Percentiles rank a stretch among this genome's conserved stretches.
These are phyloP conservation scores for Yamadazyma buinensis DNA, from an alignment of 1,139 yeast genomes.

Conservation along the genomic window DNA sequence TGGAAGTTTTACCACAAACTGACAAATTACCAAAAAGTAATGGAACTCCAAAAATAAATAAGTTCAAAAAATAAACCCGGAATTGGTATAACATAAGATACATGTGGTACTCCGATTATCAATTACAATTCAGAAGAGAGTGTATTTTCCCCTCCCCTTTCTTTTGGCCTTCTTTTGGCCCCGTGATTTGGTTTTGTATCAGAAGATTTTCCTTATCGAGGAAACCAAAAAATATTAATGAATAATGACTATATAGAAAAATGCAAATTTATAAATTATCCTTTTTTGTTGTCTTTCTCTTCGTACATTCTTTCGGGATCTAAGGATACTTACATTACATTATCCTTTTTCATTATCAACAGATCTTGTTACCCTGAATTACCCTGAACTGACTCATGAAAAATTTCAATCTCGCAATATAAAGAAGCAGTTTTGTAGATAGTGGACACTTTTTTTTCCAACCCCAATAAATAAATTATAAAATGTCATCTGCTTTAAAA, in stretches of 20 bases:
- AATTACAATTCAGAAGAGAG: too few species aligned
- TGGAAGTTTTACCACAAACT: constrained; percentile 22
- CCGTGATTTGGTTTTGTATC: too few species aligned
- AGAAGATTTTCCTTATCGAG: too few species aligned
- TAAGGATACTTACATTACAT: not conserved
- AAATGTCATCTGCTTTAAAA: constrained; percentile 65
- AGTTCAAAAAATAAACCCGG: constrained; percentile 6
- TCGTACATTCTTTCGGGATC: not conserved
- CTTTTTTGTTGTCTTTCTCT: not conserved
- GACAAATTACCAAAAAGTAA: constrained; percentile 1
- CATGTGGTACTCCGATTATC: too few species aligned
- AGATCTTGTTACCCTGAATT: constrained; percentile 14
- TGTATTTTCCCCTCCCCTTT: too few species aligned
- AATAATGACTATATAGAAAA: constrained; percentile 1
- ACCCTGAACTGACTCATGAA: constrained; percentile 34
- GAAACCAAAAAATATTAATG: not conserved
- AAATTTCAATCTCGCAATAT: constrained; percentile 4
- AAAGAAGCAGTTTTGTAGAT: not conserved
- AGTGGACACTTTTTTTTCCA: not conserved
- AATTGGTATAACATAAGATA: too few species aligned
- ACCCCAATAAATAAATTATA: not conserved
- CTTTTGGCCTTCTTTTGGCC: too few species aligned
- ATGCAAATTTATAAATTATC: not conserved
- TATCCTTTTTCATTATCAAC: too few species aligned
- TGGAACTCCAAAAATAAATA: constrained; percentile 6